phyloP scores from a whole-genome alignment of 805 yeast genomes.

The Hyphopichia homilentoma region DNA sequence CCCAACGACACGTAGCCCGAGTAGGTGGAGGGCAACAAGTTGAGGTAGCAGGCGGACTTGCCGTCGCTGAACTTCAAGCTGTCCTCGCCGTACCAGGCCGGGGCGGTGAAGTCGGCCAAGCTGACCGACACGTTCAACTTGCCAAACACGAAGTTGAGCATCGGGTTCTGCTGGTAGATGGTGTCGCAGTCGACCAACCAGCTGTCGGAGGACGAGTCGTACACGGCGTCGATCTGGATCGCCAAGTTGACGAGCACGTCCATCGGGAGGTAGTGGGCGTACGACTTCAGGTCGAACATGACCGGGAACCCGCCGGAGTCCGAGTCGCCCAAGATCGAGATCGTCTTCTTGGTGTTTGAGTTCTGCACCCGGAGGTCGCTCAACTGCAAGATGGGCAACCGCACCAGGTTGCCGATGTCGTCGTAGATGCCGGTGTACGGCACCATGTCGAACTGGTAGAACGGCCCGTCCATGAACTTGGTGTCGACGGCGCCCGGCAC shows the following conservation, averaged over 20 bases:
- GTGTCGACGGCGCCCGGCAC: constrained; percentile 60
- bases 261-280: constrained; percentile 51
- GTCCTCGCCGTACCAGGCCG: constrained; percentile 30
- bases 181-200: constrained; percentile 65
- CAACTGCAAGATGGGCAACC: constrained; percentile 29
- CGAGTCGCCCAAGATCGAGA: constrained; percentile 26
- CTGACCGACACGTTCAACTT: constrained; percentile 49
- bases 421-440: constrained; percentile 45
- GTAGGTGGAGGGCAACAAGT: constrained; percentile 44
- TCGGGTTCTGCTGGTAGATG: constrained; percentile 45
- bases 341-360: constrained; percentile 30
- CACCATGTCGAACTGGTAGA: constrained; percentile 48
- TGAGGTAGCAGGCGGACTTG: constrained; percentile 52
- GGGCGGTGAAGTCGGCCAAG: constrained; percentile 41
- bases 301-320: constrained; percentile 44
- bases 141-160: constrained; percentile 51
- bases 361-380: constrained; percentile 22
- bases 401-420: constrained; percentile 7
- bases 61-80: constrained; percentile 52
- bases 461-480: constrained; percentile 40
- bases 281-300: constrained; percentile 53
- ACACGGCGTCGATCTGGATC: constrained; percentile 66
- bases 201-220: constrained; percentile 37
- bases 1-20: constrained; percentile 58
- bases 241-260: constrained; percentile 58